Conservation (phyloP, 73 alveolate genomes). For the Paraurostyla sp. region DNA sequence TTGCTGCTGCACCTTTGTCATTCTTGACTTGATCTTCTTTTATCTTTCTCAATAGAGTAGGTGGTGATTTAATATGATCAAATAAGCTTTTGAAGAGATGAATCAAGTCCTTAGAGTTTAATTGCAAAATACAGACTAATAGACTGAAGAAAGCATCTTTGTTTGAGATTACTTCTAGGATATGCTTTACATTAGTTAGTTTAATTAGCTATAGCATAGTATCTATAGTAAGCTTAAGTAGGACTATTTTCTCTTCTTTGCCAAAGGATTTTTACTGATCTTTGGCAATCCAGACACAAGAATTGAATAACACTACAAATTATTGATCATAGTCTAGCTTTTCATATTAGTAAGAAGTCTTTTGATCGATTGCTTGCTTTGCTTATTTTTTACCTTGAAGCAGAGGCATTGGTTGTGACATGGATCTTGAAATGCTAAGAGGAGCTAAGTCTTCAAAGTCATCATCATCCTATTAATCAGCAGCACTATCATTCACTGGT, state of each 20-base stretch:
- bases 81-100: slow-evolving; percentile 25
- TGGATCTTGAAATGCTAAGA: slow-evolving; percentile 14
- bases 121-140: slow-evolving; percentile 22
- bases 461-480: slow-evolving; percentile 4
- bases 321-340: slow-evolving; percentile 56
- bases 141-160: slow-evolving; percentile 26
- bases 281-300: slow-evolving; percentile 53
- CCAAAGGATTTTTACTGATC: neutral
- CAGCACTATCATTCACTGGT: neutral
- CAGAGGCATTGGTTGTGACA: slow-evolving; percentile 38
- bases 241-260: slow-evolving; percentile 21
- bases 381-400: neutral
- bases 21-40: neutral
- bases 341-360: neutral
- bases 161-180: neutral
- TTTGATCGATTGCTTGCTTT: neutral
- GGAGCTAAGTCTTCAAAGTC: slow-evolving; percentile 58
- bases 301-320: slow-evolving; percentile 28
- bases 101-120: slow-evolving; percentile 2
- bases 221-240: slow-evolving; percentile 43
- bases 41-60: neutral
- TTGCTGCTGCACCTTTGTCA: no score
- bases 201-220: slow-evolving; percentile 33
- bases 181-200: slow-evolving; percentile 14
- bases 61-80: slow-evolving; percentile 12